These are phyloP conservation scores for Cucumis cinereus DNA, from an alignment of 306 rosid genomes.

Conservation along the genomic window DNA sequence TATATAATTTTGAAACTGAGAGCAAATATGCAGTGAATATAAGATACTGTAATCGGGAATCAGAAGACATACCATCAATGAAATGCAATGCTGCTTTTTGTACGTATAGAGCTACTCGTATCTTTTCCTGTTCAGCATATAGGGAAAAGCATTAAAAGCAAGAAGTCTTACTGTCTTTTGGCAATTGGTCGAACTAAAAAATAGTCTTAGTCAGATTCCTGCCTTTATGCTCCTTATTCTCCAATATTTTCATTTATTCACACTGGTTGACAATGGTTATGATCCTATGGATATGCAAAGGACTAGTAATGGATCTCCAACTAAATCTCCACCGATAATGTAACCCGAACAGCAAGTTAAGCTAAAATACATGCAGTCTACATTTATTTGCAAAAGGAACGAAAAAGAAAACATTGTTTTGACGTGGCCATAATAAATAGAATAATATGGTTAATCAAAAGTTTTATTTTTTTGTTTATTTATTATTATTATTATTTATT, in stretches of 20 bases:
- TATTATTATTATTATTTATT: too few species aligned
- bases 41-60: not conserved
- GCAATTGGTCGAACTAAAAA: not conserved
- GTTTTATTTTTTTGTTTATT: not conserved
- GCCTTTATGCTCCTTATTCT: not conserved
- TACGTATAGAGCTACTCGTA: slow-evolving; percentile 76
- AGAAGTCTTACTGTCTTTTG: not conserved
- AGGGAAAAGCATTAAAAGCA: not conserved
- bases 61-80: slow-evolving; percentile 51
- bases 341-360: not conserved
- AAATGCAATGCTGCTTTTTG: slow-evolving; percentile 94
- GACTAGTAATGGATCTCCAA: not conserved
- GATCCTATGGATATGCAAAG: not conserved
- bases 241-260: not conserved
- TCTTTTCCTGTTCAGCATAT: slow-evolving; percentile 46
- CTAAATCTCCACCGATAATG: not conserved
- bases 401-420: not conserved
- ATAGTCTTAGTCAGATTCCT: not conserved
- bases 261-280: not conserved
- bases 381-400: not conserved
- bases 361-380: not conserved
- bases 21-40: not conserved
- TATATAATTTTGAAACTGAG: not conserved
- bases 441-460: not conserved
- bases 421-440: not conserved